Base-by-base conservation (phyloP, 2,329 filamentous ascomycete genomes). In the Aotearoamyces nothofagi region DNA sequence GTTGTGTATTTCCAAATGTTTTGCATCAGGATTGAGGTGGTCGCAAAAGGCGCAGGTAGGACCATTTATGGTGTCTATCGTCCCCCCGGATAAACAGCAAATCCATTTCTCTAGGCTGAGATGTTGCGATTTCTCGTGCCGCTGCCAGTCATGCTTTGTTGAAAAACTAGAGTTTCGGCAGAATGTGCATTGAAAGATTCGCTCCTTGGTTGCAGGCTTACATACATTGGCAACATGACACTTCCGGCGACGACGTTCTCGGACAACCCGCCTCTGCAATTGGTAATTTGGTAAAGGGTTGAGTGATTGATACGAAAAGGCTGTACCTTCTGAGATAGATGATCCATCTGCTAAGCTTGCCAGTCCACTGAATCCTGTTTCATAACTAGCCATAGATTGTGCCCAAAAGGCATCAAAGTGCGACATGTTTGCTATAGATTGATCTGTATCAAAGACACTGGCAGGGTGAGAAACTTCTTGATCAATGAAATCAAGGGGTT, bases 21-120 rank as follows among this genome's bases (percentile, higher is more conserved):
- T 61, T 14, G 55, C 47, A 5, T 57, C 58, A 1, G 69, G 69
- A 29, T 72, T 58, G 14, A 57, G 40, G 11, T 53, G 53, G 30
- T 61, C 59, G 45, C 70, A 76, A 43, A 71, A 76, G 2, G 66
- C 66, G 44, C 70, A 76, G 27, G 60, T 55, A 29, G 57, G 57
- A 38, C 57, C 53, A 9, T 61, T 64, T 17, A 65, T 58, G 3
- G 57, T 42, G 29, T 55, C 55, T 4, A 64, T 53, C 3, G 65
- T 49, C 2, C 66, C 63, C 3, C 70, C 70, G 4, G 63, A 47
- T 3, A 69, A 69, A 17, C 67, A 63, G 40, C 70, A 76, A 6
- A 67, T 66, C 63, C 63, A 70, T 39, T 63, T 63, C 37, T 70
- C 65, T 17, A 69, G 45, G 11, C 61, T 60, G 15, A 70, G 46